phyloP scores from a whole-genome alignment of 495 filamentous ascomycete genomes.

The Penicillium coprophilum region DNA sequence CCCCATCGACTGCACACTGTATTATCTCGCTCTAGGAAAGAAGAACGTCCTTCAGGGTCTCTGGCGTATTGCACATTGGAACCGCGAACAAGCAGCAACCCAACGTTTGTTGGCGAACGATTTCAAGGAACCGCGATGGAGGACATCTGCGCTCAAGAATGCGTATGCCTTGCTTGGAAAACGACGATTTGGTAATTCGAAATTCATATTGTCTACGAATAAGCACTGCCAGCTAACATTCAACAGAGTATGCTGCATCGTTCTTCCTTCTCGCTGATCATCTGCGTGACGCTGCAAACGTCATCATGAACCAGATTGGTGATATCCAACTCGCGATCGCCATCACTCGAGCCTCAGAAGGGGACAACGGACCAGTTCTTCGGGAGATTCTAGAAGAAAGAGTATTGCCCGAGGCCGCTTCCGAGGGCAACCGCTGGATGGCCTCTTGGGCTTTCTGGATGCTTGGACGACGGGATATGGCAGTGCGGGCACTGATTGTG shows the following conservation, averaged over 20 bases:
- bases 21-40: slow-evolving; percentile 87
- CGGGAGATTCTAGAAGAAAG: slow-evolving; percentile 73
- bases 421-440: slow-evolving; percentile 88
- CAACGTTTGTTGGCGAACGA: slow-evolving; percentile 77
- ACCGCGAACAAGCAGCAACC: slow-evolving; percentile 79
- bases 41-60: slow-evolving; percentile 89
- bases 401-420: slow-evolving; percentile 72
- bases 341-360: slow-evolving; percentile 84
- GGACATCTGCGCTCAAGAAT: slow-evolving; percentile 90
- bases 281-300: slow-evolving; percentile 77
- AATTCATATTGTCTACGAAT: background rate
- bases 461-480: slow-evolving; percentile 77
- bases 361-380: slow-evolving; percentile 75
- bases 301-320: slow-evolving; percentile 78
- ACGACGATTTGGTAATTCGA: slow-evolving; percentile 71
- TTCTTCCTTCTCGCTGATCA: slow-evolving; percentile 93
- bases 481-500: slow-evolving; percentile 77
- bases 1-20: slow-evolving; percentile 89
- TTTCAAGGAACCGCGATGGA: slow-evolving; percentile 83
- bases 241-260: slow-evolving; percentile 84
- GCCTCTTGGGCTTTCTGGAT: slow-evolving; percentile 97
- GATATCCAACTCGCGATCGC: slow-evolving; percentile 92
- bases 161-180: slow-evolving; percentile 95
- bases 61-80: slow-evolving; percentile 94
- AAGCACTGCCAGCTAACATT: slow-evolving; percentile 8